A percentile compares a stretch with the other conserved stretches of the same genome.
Conservation (phyloP, 2,329 filamentous ascomycete genomes). For the Hymenoscyphus repandus region DNA sequence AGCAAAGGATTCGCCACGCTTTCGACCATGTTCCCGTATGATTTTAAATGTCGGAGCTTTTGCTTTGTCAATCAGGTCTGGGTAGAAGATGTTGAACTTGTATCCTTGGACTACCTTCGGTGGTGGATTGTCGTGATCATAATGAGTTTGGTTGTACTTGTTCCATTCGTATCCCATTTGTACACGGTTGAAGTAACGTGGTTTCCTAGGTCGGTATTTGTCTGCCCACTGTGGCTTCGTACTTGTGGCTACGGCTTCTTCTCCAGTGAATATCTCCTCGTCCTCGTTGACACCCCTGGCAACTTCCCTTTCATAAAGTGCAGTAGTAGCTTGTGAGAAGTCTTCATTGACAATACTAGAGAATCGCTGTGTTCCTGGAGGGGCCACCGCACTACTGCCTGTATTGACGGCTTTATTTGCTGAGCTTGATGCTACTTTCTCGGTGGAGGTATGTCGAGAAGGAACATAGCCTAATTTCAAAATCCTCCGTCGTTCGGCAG, state of each 20-base stretch:
- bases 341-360: constrained; percentile 67
- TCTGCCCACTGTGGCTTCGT: constrained; percentile 72
- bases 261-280: constrained; percentile 90
- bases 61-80: constrained; percentile 89
- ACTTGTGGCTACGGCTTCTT: constrained; percentile 67
- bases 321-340: constrained; percentile 80
- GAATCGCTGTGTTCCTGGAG: constrained; percentile 61
- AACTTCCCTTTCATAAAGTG: constrained; percentile 86
- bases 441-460: constrained; percentile 40
- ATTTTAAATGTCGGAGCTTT: constrained; percentile 96
- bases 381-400: constrained; percentile 38
- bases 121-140: constrained; percentile 96
- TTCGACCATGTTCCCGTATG: constrained; percentile 84
- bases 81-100: constrained; percentile 99
- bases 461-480: constrained; percentile 65
- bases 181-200: constrained; percentile 94
- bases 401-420: constrained; percentile 30
- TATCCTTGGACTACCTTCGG: constrained; percentile 98
- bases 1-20: constrained; percentile 85
- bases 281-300: constrained; percentile 87
- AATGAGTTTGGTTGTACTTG: constrained; percentile 99
- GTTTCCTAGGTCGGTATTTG: constrained; percentile 85
- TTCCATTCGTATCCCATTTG: constrained; percentile 99
- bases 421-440: constrained; percentile 31
- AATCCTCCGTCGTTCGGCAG: constrained; percentile 54